Evolutionary conservation across 2,329 filamentous ascomycete species (phyloP).

Genomic region (Aspergillus eucalypticola): DNA sequence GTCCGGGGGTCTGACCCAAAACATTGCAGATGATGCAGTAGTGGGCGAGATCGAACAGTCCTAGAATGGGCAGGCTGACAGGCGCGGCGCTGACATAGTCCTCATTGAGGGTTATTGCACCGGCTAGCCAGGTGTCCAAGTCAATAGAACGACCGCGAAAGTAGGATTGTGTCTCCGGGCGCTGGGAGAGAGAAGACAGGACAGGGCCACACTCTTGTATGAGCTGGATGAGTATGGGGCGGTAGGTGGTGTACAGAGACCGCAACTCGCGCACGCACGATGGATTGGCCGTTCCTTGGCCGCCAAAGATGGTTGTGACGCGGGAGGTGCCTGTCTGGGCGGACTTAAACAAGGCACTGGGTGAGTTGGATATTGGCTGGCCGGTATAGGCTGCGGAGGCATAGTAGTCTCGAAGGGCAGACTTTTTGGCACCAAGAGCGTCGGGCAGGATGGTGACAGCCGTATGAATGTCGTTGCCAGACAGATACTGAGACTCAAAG

Average conservation of each 20-base stretch:
- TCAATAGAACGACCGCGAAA: not conserved
- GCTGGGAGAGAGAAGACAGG: not conserved
- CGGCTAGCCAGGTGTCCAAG: constrained; percentile 7
- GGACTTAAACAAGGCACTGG: not conserved
- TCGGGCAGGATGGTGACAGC: not conserved
- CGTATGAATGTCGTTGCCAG: not conserved
- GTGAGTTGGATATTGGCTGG: not conserved
- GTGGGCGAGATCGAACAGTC: constrained; percentile 29
- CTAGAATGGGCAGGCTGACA: constrained; percentile 42
- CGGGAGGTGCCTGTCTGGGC: not conserved
- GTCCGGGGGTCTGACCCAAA: not conserved
- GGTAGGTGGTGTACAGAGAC: constrained; percentile 1
- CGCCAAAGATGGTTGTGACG: not conserved
- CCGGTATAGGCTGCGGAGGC: not conserved
- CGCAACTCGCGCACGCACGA: not conserved
- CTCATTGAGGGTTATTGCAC: constrained; percentile 27
- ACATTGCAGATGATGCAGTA: constrained; percentile 1
- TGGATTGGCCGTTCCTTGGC: not conserved
- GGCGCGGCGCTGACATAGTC: constrained; percentile 37
- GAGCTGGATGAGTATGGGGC: not conserved
- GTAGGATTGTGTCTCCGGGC: not conserved
- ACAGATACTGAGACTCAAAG: not conserved
- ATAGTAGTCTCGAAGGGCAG: not conserved
- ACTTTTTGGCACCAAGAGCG: not conserved
- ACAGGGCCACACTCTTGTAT: not conserved